These are phyloP conservation scores for Paragyromitra xinjiangensis DNA, from an alignment of 495 filamentous ascomycete genomes.

Conservation along the genomic window DNA sequence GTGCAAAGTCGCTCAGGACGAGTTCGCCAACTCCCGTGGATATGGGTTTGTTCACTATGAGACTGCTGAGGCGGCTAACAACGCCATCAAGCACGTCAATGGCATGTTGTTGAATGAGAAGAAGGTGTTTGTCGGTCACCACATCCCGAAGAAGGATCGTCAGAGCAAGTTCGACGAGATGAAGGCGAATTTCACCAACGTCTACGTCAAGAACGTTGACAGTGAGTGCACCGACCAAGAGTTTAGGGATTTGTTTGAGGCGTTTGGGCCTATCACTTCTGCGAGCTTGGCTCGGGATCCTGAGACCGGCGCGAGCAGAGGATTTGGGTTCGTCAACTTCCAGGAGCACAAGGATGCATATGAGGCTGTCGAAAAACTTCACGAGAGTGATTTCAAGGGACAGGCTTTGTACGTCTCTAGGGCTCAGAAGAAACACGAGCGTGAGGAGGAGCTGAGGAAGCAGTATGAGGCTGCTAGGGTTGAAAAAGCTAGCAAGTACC, in stretches of 20 bases:
- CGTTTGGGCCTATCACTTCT: slow-evolving; percentile 92
- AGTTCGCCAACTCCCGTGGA: slow-evolving; percentile 93
- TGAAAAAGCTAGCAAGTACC: slow-evolving; percentile 98
- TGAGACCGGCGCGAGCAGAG: slow-evolving; percentile 88
- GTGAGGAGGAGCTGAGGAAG: slow-evolving; percentile 98
- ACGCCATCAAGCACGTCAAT: slow-evolving; percentile 99
- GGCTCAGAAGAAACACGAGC: slow-evolving; percentile 99
- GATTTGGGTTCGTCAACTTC: slow-evolving; percentile 99
- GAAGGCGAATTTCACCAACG: slow-evolving; percentile 99
- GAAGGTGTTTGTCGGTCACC: slow-evolving; percentile 99
- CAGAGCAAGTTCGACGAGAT: slow-evolving; percentile 99
- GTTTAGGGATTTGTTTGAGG: slow-evolving; percentile 91
- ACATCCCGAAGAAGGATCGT: slow-evolving; percentile 99
- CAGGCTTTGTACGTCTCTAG: slow-evolving; percentile 98
- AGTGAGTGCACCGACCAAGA: slow-evolving; percentile 88
- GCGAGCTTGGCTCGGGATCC: slow-evolving; percentile 89
- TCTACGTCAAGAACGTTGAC: slow-evolving; percentile 99
- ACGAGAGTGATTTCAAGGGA: slow-evolving; percentile 88
- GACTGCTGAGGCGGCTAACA: slow-evolving; percentile 94
- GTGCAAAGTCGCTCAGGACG: slow-evolving; percentile 99
- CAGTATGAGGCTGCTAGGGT: slow-evolving; percentile 97
- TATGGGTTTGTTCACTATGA: slow-evolving; percentile 99
- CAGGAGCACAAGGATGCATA: slow-evolving; percentile 86
- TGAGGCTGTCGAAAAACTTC: slow-evolving; percentile 88
- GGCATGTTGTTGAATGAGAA: slow-evolving; percentile 99